phyloP scores from a whole-genome alignment of 78 protist species.

The Pelomyxa schiedti region DNA sequence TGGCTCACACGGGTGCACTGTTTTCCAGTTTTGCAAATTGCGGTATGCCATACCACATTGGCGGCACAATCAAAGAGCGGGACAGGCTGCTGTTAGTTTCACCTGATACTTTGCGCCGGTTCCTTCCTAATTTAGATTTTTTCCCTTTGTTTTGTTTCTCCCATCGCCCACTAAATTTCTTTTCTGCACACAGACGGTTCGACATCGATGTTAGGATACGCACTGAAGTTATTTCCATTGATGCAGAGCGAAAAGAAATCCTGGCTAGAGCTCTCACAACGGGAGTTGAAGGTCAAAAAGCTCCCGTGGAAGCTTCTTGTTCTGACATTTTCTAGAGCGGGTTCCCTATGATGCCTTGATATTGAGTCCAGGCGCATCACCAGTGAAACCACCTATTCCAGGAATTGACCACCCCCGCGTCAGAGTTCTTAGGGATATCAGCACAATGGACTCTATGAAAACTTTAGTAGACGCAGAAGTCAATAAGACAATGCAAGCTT shows the following conservation, averaged over 20 bases:
- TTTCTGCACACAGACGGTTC: neutral
- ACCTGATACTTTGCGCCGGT: too few species aligned
- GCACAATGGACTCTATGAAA: neutral
- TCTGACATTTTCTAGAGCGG: too few species aligned
- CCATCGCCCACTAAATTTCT: too few species aligned
- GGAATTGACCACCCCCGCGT: neutral
- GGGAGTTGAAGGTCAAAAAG: neutral
- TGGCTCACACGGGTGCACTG: too few species aligned
- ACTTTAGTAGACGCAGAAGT: neutral
- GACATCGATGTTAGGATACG: neutral
- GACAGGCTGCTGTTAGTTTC: neutral
- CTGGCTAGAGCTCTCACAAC: neutral
- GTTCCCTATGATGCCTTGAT: constrained; percentile 31
- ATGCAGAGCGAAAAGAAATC: constrained; percentile 2
- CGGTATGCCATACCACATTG: constrained; percentile 17
- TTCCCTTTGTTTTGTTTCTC: too few species aligned
- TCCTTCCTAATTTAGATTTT: too few species aligned
- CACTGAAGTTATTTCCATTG: constrained; percentile 4
- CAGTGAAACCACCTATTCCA: constrained; percentile 11
- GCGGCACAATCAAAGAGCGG: constrained; percentile 13
- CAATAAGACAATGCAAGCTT: neutral
- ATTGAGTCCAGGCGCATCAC: constrained; percentile 23
- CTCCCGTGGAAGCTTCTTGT: too few species aligned
- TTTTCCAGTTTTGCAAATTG: too few species aligned
- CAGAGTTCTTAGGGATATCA: neutral